These are phyloP conservation scores for Cystoderma amianthinum DNA, from an alignment of 768 basidiomycete species.

Conservation along the genomic window DNA sequence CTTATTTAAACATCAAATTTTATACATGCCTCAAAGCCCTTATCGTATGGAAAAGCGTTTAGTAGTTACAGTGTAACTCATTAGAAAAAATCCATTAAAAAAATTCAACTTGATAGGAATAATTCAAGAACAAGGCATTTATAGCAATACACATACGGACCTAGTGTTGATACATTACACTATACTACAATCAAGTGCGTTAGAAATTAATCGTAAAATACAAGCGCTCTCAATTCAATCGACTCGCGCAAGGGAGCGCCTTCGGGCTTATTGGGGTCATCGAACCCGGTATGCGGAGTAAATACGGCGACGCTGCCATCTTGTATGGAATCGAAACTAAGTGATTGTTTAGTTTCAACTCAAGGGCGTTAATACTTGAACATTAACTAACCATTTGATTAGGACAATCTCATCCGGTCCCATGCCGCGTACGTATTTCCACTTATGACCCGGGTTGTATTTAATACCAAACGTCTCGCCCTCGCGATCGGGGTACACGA, in stretches of 20 bases:
- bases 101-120: too few relatives aligned
- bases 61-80: too few relatives aligned
- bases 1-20: too few relatives aligned
- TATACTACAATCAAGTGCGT: too few relatives aligned
- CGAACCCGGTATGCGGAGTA: slow-evolving; percentile 45
- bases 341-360: neutral
- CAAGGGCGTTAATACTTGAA: neutral
- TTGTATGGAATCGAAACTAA: slow-evolving; percentile 28
- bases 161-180: too few relatives aligned
- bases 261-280: slow-evolving; percentile 33
- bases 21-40: too few relatives aligned
- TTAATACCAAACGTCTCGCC: slow-evolving; percentile 30
- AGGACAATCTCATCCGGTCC: slow-evolving; percentile 24
- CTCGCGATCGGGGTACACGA: slow-evolving; percentile 25
- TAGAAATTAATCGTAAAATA: slow-evolving; percentile 42
- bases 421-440: slow-evolving; percentile 29
- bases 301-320: slow-evolving; percentile 34
- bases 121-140: too few relatives aligned
- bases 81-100: too few relatives aligned
- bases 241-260: slow-evolving; percentile 38
- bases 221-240: slow-evolving; percentile 42
- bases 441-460: slow-evolving; percentile 23
- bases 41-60: too few relatives aligned
- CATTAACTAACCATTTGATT: slow-evolving; percentile 27
- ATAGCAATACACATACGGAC: too few relatives aligned